These are phyloP conservation scores for Mucor indicus DNA, from an alignment of 371 early-diverging fungal genomes.

Conservation along the genomic window DNA sequence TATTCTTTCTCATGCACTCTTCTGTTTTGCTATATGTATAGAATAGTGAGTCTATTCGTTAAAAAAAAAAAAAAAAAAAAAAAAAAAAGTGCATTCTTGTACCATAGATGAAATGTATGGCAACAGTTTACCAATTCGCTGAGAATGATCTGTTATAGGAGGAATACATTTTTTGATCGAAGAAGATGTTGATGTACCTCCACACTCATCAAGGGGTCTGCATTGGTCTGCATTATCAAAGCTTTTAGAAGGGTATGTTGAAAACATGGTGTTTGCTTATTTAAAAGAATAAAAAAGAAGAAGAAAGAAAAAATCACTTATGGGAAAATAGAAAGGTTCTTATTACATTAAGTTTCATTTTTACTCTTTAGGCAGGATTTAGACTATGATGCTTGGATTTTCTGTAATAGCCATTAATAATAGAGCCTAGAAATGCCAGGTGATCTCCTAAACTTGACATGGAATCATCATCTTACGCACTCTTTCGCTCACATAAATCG, in stretches of 20 bases:
- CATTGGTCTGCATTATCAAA: too few relatives aligned
- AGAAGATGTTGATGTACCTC: too few relatives aligned
- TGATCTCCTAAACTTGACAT: constrained; percentile 57
- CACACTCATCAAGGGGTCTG: neutral
- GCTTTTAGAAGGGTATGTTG: too few relatives aligned
- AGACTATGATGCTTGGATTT: too few relatives aligned
- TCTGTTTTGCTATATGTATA: constrained; percentile 4
- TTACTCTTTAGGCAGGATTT: too few relatives aligned
- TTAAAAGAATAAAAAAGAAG: neutral
- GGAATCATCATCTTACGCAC: constrained; percentile 24
- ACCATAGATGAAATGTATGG: constrained; percentile 18
- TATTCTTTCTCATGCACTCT: constrained; percentile 9
- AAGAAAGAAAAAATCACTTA: neutral
- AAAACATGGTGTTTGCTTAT: neutral
- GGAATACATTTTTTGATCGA: too few relatives aligned
- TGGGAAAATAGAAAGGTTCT: neutral
- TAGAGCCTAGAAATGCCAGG: constrained; percentile 5
- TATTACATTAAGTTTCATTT: neutral
- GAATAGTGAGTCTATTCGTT: neutral
- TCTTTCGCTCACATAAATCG: too few relatives aligned
- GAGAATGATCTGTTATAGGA: constrained; percentile 14
- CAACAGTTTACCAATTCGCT: constrained; percentile 12
- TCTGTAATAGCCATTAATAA: constrained; percentile 1
- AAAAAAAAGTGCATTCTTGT: neutral
- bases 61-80: neutral